These are phyloP conservation scores for Peziza echinospora DNA, from an alignment of 495 filamentous ascomycete genomes.

Conservation along the genomic window DNA sequence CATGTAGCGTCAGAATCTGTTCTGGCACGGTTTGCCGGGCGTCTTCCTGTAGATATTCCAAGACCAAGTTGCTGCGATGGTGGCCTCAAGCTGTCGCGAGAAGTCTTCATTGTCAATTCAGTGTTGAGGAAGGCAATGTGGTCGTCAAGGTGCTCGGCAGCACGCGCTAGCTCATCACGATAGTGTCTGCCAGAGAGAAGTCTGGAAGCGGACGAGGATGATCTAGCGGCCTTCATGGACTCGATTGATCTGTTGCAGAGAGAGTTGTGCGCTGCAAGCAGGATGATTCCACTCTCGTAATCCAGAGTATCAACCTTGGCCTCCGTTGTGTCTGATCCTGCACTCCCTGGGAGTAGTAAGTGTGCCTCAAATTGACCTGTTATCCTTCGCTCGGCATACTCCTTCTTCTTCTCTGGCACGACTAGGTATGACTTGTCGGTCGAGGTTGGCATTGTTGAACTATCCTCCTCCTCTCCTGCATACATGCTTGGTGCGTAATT, in stretches of 20 bases:
- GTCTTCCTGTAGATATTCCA: background rate
- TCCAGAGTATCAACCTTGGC: conserved; percentile 10
- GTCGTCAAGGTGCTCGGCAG: conserved; percentile 15
- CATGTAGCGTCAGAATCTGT: conserved; percentile 19
- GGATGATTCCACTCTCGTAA: conserved; percentile 10
- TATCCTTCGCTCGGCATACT: conserved; percentile 16
- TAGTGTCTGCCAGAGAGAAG: conserved; percentile 8
- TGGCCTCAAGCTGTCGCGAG: conserved; percentile 3
- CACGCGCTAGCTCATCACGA: conserved; percentile 18
- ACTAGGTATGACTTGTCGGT: conserved; percentile 4
- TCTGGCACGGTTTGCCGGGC: conserved; percentile 9
- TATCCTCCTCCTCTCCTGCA: conserved; percentile 3
- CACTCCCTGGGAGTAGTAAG: conserved; percentile 13
- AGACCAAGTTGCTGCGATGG: background rate
- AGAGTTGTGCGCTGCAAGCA: conserved; percentile 10
- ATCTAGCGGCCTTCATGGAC: conserved; percentile 1
- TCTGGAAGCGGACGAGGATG: conserved; percentile 13
- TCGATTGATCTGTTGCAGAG: conserved; percentile 16
- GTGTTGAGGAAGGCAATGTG: conserved; percentile 19
- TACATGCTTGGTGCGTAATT: conserved; percentile 13
- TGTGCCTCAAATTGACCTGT: conserved; percentile 19
- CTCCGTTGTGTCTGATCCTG: conserved; percentile 4
- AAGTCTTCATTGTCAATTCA: conserved; percentile 3
- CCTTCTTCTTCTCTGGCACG: conserved; percentile 8
- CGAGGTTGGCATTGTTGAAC: background rate